Percentiles rank a stretch among this genome's conserved stretches.
Conservation (phyloP, 164 flowering plant genomes). For the Vitis amurensis region DNA sequence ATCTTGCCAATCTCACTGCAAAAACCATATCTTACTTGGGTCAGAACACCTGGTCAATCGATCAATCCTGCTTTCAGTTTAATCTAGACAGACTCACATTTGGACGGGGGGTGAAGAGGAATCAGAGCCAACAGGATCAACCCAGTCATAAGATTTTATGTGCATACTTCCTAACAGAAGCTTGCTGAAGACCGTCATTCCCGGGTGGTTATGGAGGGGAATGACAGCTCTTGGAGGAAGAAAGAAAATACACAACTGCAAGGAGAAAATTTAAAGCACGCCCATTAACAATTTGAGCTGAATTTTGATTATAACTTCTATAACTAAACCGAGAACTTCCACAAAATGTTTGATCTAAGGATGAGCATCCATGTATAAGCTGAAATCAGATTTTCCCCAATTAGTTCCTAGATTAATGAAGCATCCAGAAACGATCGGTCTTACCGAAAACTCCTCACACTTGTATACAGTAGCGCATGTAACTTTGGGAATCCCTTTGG, state of each 20-base stretch:
- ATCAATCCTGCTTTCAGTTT: background rate
- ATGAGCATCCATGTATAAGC: too few relatives aligned
- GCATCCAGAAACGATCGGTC: conserved; percentile 5
- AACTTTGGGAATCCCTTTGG: conserved; percentile 43
- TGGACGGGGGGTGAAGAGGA: conserved; percentile 19
- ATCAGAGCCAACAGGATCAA: conserved; percentile 24
- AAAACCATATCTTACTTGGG: conserved; percentile 1
- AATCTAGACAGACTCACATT: conserved; percentile 33
- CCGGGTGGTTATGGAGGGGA: conserved; percentile 95
- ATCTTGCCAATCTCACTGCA: conserved; percentile 68
- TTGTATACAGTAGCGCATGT: conserved; percentile 61
- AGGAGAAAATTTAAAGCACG: conserved; percentile 1
- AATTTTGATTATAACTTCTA: background rate
- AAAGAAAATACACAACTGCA: conserved; percentile 80
- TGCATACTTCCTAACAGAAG: conserved; percentile 82
- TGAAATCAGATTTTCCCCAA: too few relatives aligned
- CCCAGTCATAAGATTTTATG: conserved; percentile 85
- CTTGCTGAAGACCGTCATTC: conserved; percentile 91
- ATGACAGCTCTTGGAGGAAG: conserved; percentile 71
- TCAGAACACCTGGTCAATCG: background rate
- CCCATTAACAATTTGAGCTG: background rate
- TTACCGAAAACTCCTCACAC: conserved; percentile 71
- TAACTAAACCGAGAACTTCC: too few relatives aligned
- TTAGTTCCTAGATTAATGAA: too few relatives aligned
- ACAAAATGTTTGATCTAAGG: too few relatives aligned